phyloP scores from a whole-genome alignment of 2,329 filamentous ascomycete species.

The Cladobotryum mycophilum region DNA sequence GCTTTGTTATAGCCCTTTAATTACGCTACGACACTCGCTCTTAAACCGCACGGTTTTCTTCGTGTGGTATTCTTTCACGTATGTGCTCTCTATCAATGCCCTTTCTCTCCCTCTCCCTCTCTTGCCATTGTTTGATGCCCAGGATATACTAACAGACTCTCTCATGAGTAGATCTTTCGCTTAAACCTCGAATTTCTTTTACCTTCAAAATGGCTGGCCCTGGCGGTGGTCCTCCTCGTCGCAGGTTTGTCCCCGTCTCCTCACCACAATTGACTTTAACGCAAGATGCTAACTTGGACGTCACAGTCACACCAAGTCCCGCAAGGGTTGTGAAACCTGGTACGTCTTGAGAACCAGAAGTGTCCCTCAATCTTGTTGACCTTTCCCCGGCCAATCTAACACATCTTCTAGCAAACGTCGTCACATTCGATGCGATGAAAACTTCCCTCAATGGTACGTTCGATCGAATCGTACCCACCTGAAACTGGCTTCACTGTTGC shows the following conservation, averaged over 20 bases:
- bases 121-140: neutral
- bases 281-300: conserved; percentile 16
- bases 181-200: conserved; percentile 26
- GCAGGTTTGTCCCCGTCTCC: conserved; percentile 42
- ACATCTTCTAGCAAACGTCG: conserved; percentile 62
- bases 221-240: conserved; percentile 83
- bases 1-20: neutral
- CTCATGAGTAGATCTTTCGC: conserved; percentile 19
- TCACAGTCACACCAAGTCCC: conserved; percentile 90
- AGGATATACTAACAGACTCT: neutral
- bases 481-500: neutral
- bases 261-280: neutral
- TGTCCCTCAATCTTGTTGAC: neutral
- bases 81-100: conserved; percentile 16
- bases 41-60: conserved; percentile 23
- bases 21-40: conserved; percentile 33
- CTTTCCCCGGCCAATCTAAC: conserved; percentile 6
- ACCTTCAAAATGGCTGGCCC: conserved; percentile 72
- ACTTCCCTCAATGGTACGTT: conserved; percentile 88
- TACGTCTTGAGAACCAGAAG: conserved; percentile 26
- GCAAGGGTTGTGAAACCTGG: conserved; percentile 96
- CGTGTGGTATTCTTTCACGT: conserved; percentile 26
- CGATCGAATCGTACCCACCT: neutral
- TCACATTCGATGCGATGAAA: conserved; percentile 97
- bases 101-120: too few species aligned